These are phyloP conservation scores for Colletotrichum sp. DNA, from an alignment of 2,329 filamentous ascomycete species.

Conservation along the genomic window DNA sequence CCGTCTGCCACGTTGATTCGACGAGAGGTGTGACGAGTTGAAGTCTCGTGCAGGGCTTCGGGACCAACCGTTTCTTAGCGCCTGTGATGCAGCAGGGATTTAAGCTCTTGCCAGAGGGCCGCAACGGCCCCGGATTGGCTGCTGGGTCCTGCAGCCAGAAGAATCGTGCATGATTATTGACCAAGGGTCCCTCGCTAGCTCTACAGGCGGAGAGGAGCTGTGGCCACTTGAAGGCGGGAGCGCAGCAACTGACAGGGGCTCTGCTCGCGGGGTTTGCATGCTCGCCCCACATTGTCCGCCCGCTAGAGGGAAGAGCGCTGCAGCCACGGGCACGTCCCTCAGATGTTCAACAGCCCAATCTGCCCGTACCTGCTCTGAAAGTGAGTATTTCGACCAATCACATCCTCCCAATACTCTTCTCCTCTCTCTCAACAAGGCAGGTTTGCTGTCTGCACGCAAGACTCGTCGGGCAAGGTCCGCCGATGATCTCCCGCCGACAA, in stretches of 20 bases:
- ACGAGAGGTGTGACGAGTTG: constrained; percentile 46
- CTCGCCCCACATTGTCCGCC: background rate
- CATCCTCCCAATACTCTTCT: background rate
- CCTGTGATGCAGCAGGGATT: constrained; percentile 32
- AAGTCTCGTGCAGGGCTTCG: constrained; percentile 51
- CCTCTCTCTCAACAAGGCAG: background rate
- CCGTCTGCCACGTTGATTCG: constrained; percentile 38
- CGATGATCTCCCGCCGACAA: constrained; percentile 14
- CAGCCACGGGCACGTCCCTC: constrained; percentile 12
- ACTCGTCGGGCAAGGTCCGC: constrained; percentile 16
- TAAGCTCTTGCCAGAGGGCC: constrained; percentile 28
- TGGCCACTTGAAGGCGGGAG: constrained; percentile 16
- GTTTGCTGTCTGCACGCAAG: background rate
- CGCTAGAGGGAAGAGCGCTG: background rate
- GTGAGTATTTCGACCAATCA: background rate
- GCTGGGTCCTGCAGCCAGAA: constrained; percentile 17
- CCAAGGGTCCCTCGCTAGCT: constrained; percentile 26
- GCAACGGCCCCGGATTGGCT: constrained; percentile 47
- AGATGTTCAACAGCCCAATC: background rate
- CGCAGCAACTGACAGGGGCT: constrained; percentile 8
- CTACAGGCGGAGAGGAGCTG: background rate
- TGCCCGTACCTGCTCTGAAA: background rate
- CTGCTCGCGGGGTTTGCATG: constrained; percentile 20
- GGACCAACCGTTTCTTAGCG: constrained; percentile 50
- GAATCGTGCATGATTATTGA: constrained; percentile 35